These are phyloP conservation scores for Galerina marginata DNA, from an alignment of 768 basidiomycete species.

Conservation along the genomic window DNA sequence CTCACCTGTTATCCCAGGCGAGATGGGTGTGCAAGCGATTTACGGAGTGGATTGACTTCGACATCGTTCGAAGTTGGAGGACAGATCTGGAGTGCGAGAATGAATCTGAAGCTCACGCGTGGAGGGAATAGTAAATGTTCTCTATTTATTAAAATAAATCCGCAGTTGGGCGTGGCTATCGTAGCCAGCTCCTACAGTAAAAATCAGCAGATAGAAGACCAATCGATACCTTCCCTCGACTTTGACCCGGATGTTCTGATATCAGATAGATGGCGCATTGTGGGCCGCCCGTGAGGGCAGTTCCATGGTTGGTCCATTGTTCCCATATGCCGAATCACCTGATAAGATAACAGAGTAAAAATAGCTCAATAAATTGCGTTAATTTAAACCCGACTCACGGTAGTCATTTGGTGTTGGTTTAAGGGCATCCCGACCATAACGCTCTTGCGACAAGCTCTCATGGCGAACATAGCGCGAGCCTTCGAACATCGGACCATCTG, in stretches of 20 bases:
- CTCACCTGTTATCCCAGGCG: constrained; percentile 65
- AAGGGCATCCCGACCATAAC: constrained; percentile 94
- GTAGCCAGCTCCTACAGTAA: not conserved
- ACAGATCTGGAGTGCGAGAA: not conserved
- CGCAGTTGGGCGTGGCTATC: constrained; percentile 14
- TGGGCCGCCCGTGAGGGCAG: constrained; percentile 86
- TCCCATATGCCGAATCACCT: constrained; percentile 85
- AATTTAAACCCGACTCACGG: constrained; percentile 45
- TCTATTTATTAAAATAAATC: constrained; percentile 12
- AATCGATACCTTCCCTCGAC: constrained; percentile 35
- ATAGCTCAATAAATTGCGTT: not conserved
- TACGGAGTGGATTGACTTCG: constrained; percentile 58
- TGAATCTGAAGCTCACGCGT: constrained; percentile 7
- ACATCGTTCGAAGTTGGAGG: constrained; percentile 19
- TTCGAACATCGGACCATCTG: constrained; percentile 93
- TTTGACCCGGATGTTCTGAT: constrained; percentile 34
- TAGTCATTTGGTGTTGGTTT: constrained; percentile 76
- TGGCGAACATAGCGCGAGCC: constrained; percentile 94
- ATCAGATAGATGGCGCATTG: constrained; percentile 78
- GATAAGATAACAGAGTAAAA: constrained; percentile 15
- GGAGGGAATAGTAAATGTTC: not conserved
- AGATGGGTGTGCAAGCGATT: constrained; percentile 58
- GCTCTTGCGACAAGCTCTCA: constrained; percentile 93
- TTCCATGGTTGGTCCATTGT: constrained; percentile 88
- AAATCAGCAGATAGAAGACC: constrained; percentile 33